Evolutionary conservation across 371 early-diverging fungal genomes (phyloP).

Genomic region (Fennellomyces sp.): DNA sequence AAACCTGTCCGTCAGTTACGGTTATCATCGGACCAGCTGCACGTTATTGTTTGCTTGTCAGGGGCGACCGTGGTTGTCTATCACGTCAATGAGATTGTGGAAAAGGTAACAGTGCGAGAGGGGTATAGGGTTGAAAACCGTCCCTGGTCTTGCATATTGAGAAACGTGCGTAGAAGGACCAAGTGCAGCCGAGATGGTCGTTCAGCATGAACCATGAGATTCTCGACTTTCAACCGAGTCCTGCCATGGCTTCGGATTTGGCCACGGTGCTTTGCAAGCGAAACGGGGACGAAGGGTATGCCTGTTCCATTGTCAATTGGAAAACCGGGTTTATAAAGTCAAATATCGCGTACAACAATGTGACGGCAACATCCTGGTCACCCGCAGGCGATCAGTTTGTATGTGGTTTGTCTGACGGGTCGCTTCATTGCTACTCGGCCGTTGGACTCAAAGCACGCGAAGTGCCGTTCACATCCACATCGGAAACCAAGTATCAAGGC

Average conservation of each 20-base stretch:
- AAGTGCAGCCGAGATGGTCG: background rate
- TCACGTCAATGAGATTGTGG: background rate
- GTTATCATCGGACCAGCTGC: background rate
- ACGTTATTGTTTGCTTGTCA: background rate
- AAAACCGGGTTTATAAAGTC: background rate
- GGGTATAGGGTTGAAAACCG: too few species aligned
- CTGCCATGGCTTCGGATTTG: background rate
- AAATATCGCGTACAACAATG: background rate
- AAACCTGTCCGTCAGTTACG: background rate
- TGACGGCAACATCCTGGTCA: background rate
- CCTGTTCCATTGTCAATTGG: background rate
- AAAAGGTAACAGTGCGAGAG: background rate
- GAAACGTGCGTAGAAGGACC: background rate
- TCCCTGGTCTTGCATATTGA: too few species aligned
- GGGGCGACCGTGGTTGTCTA: background rate
- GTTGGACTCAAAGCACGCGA: background rate
- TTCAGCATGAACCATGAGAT: background rate
- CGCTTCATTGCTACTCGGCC: background rate
- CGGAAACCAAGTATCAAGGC: too few species aligned
- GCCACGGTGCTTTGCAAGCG: background rate
- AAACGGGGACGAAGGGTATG: background rate
- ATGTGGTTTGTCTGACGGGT: background rate
- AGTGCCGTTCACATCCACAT: background rate
- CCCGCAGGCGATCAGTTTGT: background rate
- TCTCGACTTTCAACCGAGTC: background rate